phyloP scores from a whole-genome alignment of 768 basidiomycete species.

The Hysterangium stoloniferum region DNA sequence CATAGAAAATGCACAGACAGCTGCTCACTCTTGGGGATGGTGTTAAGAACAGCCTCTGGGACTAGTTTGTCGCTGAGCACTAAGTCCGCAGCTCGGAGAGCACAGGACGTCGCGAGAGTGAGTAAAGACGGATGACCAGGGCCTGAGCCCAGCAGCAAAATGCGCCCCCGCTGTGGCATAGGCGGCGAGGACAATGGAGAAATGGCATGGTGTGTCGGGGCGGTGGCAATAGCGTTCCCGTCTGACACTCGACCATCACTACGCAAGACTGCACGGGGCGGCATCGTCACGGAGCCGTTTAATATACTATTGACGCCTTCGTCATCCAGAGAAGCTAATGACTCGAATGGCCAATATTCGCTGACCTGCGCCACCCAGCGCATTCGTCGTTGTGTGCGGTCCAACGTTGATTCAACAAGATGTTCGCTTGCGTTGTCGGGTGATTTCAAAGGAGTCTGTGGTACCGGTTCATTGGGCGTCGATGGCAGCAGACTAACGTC shows the following conservation, averaged over 20 bases:
- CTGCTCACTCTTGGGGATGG: constrained; percentile 55
- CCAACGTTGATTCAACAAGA: constrained; percentile 14
- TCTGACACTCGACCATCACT: background rate
- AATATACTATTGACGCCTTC: constrained; percentile 62
- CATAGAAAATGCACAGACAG: background rate
- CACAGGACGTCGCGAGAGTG: constrained; percentile 76
- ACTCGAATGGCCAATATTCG: constrained; percentile 89
- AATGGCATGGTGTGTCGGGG: constrained; percentile 26
- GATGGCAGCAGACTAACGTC: constrained; percentile 34
- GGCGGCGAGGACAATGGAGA: constrained; percentile 21
- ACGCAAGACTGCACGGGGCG: background rate
- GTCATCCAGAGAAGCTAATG: constrained; percentile 60
- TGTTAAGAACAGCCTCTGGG: constrained; percentile 73
- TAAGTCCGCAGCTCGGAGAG: constrained; percentile 71
- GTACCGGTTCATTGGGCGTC: constrained; percentile 68
- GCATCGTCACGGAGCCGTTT: constrained; percentile 25
- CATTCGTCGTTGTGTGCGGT: constrained; percentile 53
- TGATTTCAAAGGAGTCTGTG: constrained; percentile 44
- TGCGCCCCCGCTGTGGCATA: constrained; percentile 47
- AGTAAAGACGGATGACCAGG: constrained; percentile 92
- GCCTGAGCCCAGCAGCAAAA: constrained; percentile 88
- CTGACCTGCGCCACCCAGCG: constrained; percentile 94
- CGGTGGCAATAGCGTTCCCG: constrained; percentile 16
- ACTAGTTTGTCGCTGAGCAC: constrained; percentile 97
- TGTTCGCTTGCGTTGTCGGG: constrained; percentile 20